phyloP scores from a whole-genome alignment of 1,284 basidiomycete genomes.

The Cerioporus squamosus region DNA sequence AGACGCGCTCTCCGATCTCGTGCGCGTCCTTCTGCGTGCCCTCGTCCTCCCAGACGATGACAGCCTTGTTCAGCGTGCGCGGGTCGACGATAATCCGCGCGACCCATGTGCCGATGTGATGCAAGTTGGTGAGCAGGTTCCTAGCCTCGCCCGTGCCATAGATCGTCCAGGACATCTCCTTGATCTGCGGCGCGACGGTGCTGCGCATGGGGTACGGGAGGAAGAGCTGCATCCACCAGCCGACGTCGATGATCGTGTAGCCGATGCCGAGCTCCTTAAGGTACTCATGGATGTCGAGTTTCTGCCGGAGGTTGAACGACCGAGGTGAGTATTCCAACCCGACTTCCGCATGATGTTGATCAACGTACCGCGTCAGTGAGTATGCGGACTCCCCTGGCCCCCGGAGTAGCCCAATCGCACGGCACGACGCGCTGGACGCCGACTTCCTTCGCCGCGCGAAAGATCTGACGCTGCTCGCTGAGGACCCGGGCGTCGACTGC shows the following conservation, averaged over 20 bases:
- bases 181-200: not conserved
- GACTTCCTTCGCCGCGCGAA: constrained; percentile 21
- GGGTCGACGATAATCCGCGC: too few species aligned
- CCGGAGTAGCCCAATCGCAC: constrained; percentile 21
- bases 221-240: constrained; percentile 8
- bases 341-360: too few species aligned
- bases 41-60: constrained; percentile 19
- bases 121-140: constrained; percentile 8
- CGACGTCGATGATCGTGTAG: constrained; percentile 27
- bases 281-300: constrained; percentile 18
- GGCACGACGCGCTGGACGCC: constrained; percentile 24
- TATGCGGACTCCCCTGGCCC: constrained; percentile 5
- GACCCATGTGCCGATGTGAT: too few species aligned
- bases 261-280: constrained; percentile 11
- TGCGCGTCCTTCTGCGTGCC: too few species aligned
- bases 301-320: too few species aligned
- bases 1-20: too few species aligned
- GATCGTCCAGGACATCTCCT: not conserved
- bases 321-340: too few species aligned
- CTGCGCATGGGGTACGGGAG: constrained; percentile 8
- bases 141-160: constrained; percentile 15
- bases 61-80: not conserved
- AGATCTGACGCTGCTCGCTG: constrained; percentile 13
- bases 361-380: not conserved
- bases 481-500: constrained; percentile 1